phyloP scores from a whole-genome alignment of 2,329 filamentous ascomycete species.

The Sphaerulina populicola region DNA sequence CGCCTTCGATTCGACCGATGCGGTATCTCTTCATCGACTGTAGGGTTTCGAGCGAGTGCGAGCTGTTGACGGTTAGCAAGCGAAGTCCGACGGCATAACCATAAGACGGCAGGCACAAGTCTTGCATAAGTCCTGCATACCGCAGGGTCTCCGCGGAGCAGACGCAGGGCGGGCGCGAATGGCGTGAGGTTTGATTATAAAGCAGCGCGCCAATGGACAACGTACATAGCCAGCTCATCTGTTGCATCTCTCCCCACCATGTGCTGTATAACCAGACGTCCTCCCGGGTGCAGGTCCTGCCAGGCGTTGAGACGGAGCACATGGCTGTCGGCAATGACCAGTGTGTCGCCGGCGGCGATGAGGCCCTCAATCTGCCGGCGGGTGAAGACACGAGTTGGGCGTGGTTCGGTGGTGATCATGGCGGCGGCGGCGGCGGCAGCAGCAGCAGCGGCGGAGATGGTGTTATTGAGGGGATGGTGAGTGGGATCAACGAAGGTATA shows the following conservation, averaged over 20 bases:
- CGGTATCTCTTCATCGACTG: conserved; percentile 64
- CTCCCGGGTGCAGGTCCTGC: conserved; percentile 53
- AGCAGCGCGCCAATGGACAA: conserved; percentile 49
- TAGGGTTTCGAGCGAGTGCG: conserved; percentile 46
- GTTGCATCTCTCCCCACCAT: conserved; percentile 54
- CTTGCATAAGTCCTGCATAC: not conserved
- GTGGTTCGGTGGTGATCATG: not conserved
- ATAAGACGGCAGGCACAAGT: not conserved
- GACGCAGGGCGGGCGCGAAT: too few relatives aligned
- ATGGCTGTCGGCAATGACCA: conserved; percentile 50
- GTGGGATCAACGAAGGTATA: not conserved
- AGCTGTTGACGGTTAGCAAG: conserved; percentile 6
- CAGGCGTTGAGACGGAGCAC: conserved; percentile 51
- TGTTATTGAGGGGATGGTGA: not conserved
- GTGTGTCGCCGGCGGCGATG: conserved; percentile 48
- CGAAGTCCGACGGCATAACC: not conserved
- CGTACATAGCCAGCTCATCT: conserved; percentile 52
- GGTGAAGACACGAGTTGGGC: not conserved
- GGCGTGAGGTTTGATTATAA: conserved; percentile 50
- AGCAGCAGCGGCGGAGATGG: too few relatives aligned
- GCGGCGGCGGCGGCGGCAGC: too few relatives aligned
- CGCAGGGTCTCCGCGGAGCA: not conserved
- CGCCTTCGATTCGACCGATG: conserved; percentile 69
- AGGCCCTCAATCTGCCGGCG: conserved; percentile 41
- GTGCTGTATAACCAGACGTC: conserved; percentile 59